Base-by-base conservation (phyloP, 768 basidiomycete species). In the Hygrophorus pudorinus region DNA sequence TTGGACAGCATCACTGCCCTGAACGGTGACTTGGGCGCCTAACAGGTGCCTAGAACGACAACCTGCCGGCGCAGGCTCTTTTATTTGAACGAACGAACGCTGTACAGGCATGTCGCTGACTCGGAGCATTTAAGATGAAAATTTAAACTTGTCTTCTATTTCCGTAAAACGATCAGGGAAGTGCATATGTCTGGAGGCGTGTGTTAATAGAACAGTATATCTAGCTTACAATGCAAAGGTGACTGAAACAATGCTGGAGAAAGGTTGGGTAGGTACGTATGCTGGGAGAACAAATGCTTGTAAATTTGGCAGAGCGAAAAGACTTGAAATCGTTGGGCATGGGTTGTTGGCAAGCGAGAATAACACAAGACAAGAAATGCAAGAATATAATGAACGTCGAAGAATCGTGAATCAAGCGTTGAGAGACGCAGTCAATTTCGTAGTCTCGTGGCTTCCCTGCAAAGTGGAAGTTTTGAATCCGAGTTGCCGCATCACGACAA, bases 381-480 rank as follows among this genome's bases (percentile, higher is more conserved):
- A 53, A 33, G 42, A 41, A 45, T 41, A 49, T 33, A 59, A 55
- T 44, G 58, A 59, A 56, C 46, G 57, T 57, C 52, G 51, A 47
- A 41, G 34, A 45, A 47, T 33, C 30, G 46, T 35, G 41, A 51
- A 71, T 61, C 71, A 65, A 60, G 65, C 51, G 55, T 49, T 53
- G 41, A 60, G 60, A 32, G 64, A 56, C 30, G 75, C 61, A 47
- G 75, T 72, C 46, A 79, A 65, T 65, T 78, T 79, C 30, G 71
- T 66, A 39, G 71, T 58, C 33, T 66, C 64, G 38, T 70, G 62
- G 44, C 72, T 67, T 30, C 73, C 79, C 52, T 74, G 81, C 50
- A 78, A 71, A 12, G 84, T 78, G 13, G 85, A 78, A 17, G 85
- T 88, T 72, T 81, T 90, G 74, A 96, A 94, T 20, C 92, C 92